Percentiles rank a stretch among this genome's conserved stretches.
Conservation (phyloP, 2,329 filamentous ascomycete genomes). For the Colletotrichum sp. region DNA sequence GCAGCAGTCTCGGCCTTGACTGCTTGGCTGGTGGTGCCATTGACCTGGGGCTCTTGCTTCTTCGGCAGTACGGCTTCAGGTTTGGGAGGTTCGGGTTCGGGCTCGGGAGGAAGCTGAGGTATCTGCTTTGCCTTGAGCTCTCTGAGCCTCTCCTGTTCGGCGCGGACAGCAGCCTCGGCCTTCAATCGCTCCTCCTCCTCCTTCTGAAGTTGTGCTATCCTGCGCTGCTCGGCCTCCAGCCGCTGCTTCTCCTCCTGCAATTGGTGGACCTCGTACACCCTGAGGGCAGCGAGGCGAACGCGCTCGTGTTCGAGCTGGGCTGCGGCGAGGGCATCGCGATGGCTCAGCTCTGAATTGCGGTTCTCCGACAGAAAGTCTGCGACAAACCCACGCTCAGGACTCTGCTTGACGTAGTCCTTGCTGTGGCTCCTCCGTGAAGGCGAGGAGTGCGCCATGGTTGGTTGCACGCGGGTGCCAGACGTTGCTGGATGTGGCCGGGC, state of each 20-base stretch:
- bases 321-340: slow-evolving; percentile 69
- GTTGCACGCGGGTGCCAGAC: slow-evolving; percentile 1
- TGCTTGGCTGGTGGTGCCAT: slow-evolving; percentile 21
- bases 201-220: slow-evolving; percentile 48
- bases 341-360: slow-evolving; percentile 65
- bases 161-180: slow-evolving; percentile 49
- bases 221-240: slow-evolving; percentile 45
- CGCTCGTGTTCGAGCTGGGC: slow-evolving; percentile 71
- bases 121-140: slow-evolving; percentile 51
- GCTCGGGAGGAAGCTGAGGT: slow-evolving; percentile 45
- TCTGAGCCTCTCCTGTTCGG: slow-evolving; percentile 52
- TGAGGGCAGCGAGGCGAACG: slow-evolving; percentile 58
- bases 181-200: slow-evolving; percentile 51
- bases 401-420: slow-evolving; percentile 41
- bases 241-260: slow-evolving; percentile 48
- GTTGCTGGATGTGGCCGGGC: slow-evolving; percentile 6
- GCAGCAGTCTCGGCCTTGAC: slow-evolving; percentile 3
- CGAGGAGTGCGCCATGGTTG: slow-evolving; percentile 48
- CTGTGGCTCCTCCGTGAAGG: slow-evolving; percentile 37
- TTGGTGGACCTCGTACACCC: slow-evolving; percentile 52
- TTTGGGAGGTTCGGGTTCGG: slow-evolving; percentile 32
- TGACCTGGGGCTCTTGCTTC: slow-evolving; percentile 24
- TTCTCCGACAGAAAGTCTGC: slow-evolving; percentile 66
- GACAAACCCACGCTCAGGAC: slow-evolving; percentile 51
- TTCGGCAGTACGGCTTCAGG: slow-evolving; percentile 23